Conservation (phyloP, 495 filamentous ascomycete genomes). For the Arthonia radiata region DNA sequence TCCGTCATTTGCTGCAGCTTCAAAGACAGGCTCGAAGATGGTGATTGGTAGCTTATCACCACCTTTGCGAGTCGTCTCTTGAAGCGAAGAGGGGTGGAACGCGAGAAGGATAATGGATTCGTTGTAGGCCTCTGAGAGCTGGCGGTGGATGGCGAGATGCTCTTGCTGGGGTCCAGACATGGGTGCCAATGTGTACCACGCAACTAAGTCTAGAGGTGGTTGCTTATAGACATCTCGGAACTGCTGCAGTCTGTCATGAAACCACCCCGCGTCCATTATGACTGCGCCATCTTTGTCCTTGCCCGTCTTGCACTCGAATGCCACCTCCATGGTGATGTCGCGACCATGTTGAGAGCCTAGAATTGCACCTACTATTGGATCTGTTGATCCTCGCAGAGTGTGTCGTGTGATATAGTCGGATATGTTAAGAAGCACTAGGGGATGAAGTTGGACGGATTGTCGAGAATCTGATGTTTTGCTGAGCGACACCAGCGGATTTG, state of each 20-base stretch:
- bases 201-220: conserved; percentile 65
- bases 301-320: conserved; percentile 54
- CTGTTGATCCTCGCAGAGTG: conserved; percentile 44
- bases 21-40: conserved; percentile 68
- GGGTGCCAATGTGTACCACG: conserved; percentile 77
- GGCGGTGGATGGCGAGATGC: conserved; percentile 50
- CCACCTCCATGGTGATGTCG: conserved; percentile 75
- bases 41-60: conserved; percentile 74
- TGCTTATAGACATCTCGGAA: conserved; percentile 77
- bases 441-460: conserved; percentile 81
- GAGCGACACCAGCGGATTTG: too few relatives aligned
- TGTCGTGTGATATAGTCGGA: conserved; percentile 91
- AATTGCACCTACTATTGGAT: conserved; percentile 64
- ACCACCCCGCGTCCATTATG: conserved; percentile 43
- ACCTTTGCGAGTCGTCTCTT: conserved; percentile 23
- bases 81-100: conserved; percentile 44
- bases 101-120: conserved; percentile 72
- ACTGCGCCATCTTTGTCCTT: conserved; percentile 19
- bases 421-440: conserved; percentile 82
- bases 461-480: too few relatives aligned
- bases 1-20: conserved; percentile 26
- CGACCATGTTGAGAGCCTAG: conserved; percentile 78
- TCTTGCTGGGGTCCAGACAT: conserved; percentile 38
- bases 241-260: conserved; percentile 54
- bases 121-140: conserved; percentile 46